Conservation (phyloP, 164 flowering plant genomes). For the Piper betle region DNA sequence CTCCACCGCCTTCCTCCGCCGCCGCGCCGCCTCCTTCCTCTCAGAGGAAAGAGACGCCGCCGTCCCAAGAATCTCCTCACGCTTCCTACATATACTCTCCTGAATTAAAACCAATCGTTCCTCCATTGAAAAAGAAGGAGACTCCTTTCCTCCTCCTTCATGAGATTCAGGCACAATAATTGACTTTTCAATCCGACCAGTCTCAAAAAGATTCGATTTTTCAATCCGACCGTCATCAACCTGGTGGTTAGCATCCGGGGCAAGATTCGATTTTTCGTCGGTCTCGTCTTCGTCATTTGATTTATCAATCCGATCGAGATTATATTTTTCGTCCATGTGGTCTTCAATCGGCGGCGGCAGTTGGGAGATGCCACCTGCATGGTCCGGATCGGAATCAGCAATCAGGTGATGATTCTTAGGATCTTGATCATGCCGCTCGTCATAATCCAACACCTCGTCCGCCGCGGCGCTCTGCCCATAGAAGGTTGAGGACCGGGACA, state of each 20-base stretch:
- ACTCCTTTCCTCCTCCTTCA: neutral
- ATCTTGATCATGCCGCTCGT: too few species aligned
- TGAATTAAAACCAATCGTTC: conserved; percentile 26
- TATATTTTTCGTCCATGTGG: too few species aligned
- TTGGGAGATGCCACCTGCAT: too few species aligned
- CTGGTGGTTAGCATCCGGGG: neutral
- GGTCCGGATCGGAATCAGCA: too few species aligned
- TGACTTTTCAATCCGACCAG: too few species aligned
- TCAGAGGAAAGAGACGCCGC: conserved; percentile 29
- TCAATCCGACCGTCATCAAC: neutral
- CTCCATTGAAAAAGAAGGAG: conserved; percentile 11
- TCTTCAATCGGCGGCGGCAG: too few species aligned
- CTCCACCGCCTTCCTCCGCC: conserved; percentile 45
- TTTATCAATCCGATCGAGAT: neutral
- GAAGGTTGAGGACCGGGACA: neutral
- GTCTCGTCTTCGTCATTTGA: too few species aligned
- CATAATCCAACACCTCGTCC: too few species aligned
- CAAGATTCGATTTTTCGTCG: too few species aligned
- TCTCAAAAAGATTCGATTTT: neutral
- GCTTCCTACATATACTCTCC: conserved; percentile 26
- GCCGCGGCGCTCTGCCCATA: neutral
- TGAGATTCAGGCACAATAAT: neutral
- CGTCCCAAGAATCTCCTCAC: conserved; percentile 21
- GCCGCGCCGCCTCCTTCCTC: conserved; percentile 42
- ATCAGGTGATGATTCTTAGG: too few species aligned